Conservation (phyloP, 371 early-diverging fungal species). For the Smittium culicis region DNA sequence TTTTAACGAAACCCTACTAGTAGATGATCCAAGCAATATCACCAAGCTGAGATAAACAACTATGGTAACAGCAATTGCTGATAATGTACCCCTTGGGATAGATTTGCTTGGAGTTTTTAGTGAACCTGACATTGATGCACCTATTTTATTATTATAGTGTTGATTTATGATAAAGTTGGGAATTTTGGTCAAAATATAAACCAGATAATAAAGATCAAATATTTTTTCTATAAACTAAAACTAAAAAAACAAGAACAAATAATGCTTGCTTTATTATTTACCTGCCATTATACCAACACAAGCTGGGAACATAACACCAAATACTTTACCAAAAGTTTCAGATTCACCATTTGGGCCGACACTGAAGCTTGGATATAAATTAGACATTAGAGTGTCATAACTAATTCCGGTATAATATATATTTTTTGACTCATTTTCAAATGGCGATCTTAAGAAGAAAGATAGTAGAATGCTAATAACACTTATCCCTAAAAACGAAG, state of each 20-base stretch:
- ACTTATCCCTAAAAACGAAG: constrained; percentile 34
- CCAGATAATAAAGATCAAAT: too few species aligned
- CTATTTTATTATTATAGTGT: not conserved
- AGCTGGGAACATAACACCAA: constrained; percentile 47
- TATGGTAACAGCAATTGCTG: constrained; percentile 39
- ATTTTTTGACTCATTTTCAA: constrained; percentile 30
- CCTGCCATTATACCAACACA: constrained; percentile 51
- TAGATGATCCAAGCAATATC: constrained; percentile 39
- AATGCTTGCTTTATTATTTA: too few species aligned
- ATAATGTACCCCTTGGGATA: constrained; percentile 46
- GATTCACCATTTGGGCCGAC: constrained; percentile 28
- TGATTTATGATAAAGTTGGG: not conserved
- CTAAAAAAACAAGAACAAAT: too few species aligned
- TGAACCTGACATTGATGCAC: constrained; percentile 47
- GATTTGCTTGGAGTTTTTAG: constrained; percentile 43
- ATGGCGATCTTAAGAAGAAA: constrained; percentile 35
- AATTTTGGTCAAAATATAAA: too few species aligned
- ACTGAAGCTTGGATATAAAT: constrained; percentile 39
- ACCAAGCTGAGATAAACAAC: constrained; percentile 35
- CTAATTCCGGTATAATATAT: constrained; percentile 40
- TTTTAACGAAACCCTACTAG: constrained; percentile 36
- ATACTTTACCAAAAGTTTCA: constrained; percentile 34
- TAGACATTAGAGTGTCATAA: constrained; percentile 35
- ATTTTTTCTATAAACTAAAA: too few species aligned
- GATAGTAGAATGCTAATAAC: constrained; percentile 38